Conservation (phyloP, 306 rosid genomes). For the Dryas octopetala region DNA sequence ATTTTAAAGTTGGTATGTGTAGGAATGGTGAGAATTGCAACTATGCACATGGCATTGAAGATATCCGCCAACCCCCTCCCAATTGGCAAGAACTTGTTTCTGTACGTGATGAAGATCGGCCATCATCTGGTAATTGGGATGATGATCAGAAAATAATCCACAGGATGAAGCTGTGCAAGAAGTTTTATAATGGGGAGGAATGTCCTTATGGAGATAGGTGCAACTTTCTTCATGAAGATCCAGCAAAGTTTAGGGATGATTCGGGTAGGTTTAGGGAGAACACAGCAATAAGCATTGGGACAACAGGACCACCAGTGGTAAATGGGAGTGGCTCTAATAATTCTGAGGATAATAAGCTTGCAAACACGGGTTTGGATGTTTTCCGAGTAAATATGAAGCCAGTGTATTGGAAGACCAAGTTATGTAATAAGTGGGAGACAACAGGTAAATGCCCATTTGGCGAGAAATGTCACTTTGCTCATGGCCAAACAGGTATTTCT, state of each 20-base stretch:
- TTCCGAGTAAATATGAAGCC: constrained; percentile 39
- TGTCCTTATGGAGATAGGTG: constrained; percentile 94
- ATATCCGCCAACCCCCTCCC: constrained; percentile 85
- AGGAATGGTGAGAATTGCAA: constrained; percentile 85
- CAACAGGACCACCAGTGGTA: constrained; percentile 46
- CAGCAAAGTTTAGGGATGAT: constrained; percentile 77
- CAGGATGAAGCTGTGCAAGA: constrained; percentile 93
- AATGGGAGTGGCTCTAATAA: constrained; percentile 37
- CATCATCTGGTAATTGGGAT: constrained; percentile 53
- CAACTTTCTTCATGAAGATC: constrained; percentile 89
- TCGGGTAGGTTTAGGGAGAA: constrained; percentile 62
- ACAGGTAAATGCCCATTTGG: constrained; percentile 76
- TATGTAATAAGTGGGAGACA: constrained; percentile 73
- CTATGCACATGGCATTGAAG: constrained; percentile 90
- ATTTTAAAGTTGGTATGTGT: constrained; percentile 63
- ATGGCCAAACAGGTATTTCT: constrained; percentile 75
- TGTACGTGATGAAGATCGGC: constrained; percentile 44
- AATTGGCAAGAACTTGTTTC: constrained; percentile 95
- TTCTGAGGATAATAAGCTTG: constrained; percentile 46
- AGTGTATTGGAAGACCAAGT: constrained; percentile 73
- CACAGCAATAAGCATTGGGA: constrained; percentile 72
- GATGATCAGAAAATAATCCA: constrained; percentile 87
- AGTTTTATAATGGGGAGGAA: constrained; percentile 82
- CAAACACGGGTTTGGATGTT: constrained; percentile 33
- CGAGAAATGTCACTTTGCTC: constrained; percentile 87